Evolutionary conservation across 2,329 filamentous ascomycete species (phyloP).

Genomic region (Pseudogymnoascus sp.): DNA sequence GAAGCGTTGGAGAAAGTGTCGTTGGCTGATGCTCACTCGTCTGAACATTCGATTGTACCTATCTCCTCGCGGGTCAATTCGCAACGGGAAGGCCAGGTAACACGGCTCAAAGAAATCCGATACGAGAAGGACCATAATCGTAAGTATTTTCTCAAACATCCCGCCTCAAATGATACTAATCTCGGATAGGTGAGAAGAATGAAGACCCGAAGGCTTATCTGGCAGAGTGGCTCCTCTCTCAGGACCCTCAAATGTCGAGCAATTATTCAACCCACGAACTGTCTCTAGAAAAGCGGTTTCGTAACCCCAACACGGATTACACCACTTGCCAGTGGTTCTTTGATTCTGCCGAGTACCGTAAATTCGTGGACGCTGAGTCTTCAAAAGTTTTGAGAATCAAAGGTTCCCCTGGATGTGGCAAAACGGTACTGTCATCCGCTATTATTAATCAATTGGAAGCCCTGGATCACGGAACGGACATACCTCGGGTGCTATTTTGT

Average conservation of each 20-base stretch:
- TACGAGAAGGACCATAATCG: neutral
- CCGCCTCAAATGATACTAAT: neutral
- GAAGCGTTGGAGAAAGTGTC: neutral
- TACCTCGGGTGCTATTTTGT: neutral
- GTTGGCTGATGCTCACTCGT: neutral
- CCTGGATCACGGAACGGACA: neutral
- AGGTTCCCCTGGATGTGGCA: conserved; percentile 4
- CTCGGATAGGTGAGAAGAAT: neutral
- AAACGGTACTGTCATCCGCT: conserved; percentile 5
- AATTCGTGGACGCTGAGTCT: neutral
- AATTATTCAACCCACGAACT: neutral
- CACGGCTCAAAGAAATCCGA: neutral
- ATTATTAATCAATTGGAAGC: neutral
- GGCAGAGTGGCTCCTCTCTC: neutral
- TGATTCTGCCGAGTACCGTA: neutral
- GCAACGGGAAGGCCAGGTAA: neutral
- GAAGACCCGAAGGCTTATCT: neutral
- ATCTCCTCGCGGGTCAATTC: neutral
- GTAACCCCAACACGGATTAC: neutral
- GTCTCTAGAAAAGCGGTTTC: neutral
- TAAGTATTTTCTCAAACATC: neutral
- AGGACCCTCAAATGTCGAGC: neutral
- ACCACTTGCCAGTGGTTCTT: conserved; percentile 4
- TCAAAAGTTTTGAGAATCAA: conserved; percentile 4
- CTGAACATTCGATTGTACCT: neutral